phyloP scores from a whole-genome alignment of 768 basidiomycete genomes.

The Cubamyces sp. region DNA sequence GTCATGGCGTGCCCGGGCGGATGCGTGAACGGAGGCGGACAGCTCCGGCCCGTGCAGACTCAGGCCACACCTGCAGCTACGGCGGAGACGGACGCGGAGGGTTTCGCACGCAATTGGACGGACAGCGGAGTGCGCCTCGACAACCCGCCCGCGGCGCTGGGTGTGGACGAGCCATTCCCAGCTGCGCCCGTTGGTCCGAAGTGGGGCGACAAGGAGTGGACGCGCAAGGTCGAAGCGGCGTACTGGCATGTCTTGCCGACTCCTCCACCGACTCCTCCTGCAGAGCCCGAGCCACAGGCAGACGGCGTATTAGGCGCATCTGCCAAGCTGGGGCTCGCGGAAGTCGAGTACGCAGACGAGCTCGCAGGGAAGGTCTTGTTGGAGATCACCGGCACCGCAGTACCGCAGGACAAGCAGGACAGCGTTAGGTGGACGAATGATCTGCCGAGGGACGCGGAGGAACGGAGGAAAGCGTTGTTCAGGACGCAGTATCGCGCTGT shows the following conservation, averaged over 20 bases:
- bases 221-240: slow-evolving; percentile 73
- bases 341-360: slow-evolving; percentile 36
- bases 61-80: background rate
- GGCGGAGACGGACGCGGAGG: slow-evolving; percentile 56
- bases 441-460: slow-evolving; percentile 50
- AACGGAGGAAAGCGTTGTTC: slow-evolving; percentile 52
- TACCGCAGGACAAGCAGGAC: background rate
- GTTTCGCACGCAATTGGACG: slow-evolving; percentile 65
- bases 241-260: slow-evolving; percentile 71
- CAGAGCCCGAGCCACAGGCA: background rate
- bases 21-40: slow-evolving; percentile 97
- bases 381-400: background rate
- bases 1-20: slow-evolving; percentile 99
- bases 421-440: slow-evolving; percentile 36
- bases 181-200: slow-evolving; percentile 51
- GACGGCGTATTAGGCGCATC: background rate
- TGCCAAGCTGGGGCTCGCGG: background rate
- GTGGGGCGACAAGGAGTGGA: slow-evolving; percentile 88
- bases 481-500: slow-evolving; percentile 86
- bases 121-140: slow-evolving; percentile 48
- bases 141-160: slow-evolving; percentile 20
- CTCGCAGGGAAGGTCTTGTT: slow-evolving; percentile 43
- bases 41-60: slow-evolving; percentile 47
- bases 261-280: slow-evolving; percentile 48
- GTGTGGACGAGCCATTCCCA: slow-evolving; percentile 30